Percentiles rank a stretch among this genome's conserved stretches.
Conservation (phyloP, 2,329 filamentous ascomycete genomes). For the Penicillium italicum region DNA sequence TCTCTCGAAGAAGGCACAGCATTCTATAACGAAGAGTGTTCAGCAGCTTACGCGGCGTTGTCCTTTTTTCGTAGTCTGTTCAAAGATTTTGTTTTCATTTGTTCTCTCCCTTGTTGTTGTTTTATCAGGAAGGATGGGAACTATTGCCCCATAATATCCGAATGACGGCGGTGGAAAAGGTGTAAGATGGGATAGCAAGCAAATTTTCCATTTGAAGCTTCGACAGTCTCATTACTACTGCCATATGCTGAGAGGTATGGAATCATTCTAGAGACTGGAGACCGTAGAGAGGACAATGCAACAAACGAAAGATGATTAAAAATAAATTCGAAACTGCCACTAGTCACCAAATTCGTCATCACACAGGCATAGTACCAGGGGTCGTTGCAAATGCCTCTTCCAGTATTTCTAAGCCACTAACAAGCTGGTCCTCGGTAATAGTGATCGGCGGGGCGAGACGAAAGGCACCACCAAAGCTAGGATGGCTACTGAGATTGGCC, state of each 20-base stretch:
- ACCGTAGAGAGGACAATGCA: background rate
- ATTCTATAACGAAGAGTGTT: no score
- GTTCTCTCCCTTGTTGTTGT: no score
- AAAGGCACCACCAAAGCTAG: constrained; percentile 56
- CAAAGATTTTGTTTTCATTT: background rate
- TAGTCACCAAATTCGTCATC: background rate
- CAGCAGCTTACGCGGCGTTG: no score
- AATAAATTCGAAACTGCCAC: background rate
- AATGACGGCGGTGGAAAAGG: no score
- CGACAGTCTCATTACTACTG: no score
- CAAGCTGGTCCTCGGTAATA: constrained; percentile 50
- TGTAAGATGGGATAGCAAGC: no score
- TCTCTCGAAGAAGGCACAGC: no score
- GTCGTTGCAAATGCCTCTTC: constrained; percentile 51
- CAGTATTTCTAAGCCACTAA: constrained; percentile 53
- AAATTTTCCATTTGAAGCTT: no score
- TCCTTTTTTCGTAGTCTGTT: background rate
- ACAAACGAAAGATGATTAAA: background rate
- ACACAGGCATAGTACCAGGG: background rate
- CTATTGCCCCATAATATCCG: no score
- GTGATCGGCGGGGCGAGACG: constrained; percentile 60
- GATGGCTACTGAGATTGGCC: constrained; percentile 55
- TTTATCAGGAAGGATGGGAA: no score
- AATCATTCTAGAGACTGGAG: background rate
- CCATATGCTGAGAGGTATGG: background rate